These are phyloP conservation scores for Camellia sinensis DNA, from an alignment of 148 eudicot genomes.

Conservation along the genomic window DNA sequence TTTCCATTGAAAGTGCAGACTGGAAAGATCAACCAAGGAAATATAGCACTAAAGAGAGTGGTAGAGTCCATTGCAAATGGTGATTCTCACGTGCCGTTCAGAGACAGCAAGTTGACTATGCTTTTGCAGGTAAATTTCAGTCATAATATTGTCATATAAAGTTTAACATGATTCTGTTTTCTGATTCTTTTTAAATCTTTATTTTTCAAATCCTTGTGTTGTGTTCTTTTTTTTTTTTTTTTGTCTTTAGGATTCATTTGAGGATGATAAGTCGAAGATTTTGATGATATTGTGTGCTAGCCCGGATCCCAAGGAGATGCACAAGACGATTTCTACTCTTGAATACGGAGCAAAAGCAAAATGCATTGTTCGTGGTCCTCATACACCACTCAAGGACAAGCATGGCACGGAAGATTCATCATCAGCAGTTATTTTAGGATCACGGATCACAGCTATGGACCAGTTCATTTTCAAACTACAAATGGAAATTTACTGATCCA, in stretches of 20 bases:
- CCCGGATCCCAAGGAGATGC: constrained; percentile 94
- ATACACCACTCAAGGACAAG: constrained; percentile 63
- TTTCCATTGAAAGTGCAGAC: constrained; percentile 51
- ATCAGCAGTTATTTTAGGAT: constrained; percentile 62
- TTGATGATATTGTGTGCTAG: constrained; percentile 92
- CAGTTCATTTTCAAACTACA: constrained; percentile 83
- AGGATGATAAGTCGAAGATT: constrained; percentile 92
- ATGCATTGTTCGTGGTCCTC: constrained; percentile 91
- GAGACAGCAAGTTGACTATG: constrained; percentile 99
- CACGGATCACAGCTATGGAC: constrained; percentile 83
- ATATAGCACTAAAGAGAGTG: constrained; percentile 85
- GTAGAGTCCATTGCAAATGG: constrained; percentile 98
- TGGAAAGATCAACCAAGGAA: constrained; percentile 93
- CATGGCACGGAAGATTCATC: constrained; percentile 62
- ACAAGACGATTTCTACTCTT: constrained; percentile 82
- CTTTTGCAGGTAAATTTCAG: constrained; percentile 70
- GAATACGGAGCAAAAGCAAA: constrained; percentile 99
- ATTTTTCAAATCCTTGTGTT: background rate
- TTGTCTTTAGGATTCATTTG: constrained; percentile 75
- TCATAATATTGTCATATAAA: background rate
- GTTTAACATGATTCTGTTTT: background rate
- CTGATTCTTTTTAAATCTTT: background rate
- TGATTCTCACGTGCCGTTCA: constrained; percentile 94
- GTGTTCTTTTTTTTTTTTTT: too few species aligned
- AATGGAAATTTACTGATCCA: too few species aligned